A percentile compares a stretch with the other conserved stretches of the same genome.
These are phyloP conservation scores for Tilletia indica DNA, from an alignment of 1,284 basidiomycete genomes.

Conservation along the genomic window DNA sequence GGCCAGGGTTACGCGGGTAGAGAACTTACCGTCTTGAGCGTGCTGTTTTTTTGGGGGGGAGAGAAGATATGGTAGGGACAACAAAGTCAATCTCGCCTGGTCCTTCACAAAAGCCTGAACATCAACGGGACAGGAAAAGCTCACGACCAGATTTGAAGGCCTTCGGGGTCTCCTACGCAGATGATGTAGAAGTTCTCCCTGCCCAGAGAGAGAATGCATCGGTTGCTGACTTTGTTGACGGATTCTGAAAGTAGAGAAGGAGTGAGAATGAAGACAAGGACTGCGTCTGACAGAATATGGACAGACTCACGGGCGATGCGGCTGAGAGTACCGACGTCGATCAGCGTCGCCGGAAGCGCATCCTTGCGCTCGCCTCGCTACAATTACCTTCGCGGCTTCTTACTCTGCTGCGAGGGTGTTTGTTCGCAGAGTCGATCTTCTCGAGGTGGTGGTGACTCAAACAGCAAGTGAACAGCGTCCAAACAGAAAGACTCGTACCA, in stretches of 20 bases:
- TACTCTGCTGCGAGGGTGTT: no score
- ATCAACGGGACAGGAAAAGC: slow-evolving; percentile 20
- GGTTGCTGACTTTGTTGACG: slow-evolving; percentile 48
- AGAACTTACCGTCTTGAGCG: not conserved
- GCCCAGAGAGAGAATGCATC: slow-evolving; percentile 52
- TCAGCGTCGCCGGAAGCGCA: slow-evolving; percentile 52
- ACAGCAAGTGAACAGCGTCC: no score
- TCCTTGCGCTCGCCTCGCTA: slow-evolving; percentile 18
- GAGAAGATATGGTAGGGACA: slow-evolving; percentile 18
- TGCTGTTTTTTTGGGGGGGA: not conserved
- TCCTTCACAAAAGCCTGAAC: no score
- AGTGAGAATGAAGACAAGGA: not conserved
- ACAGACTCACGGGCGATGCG: slow-evolving; percentile 36
- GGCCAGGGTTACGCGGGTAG: not conserved
- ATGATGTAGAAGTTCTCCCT: slow-evolving; percentile 50
- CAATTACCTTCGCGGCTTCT: no score
- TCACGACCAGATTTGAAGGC: slow-evolving; percentile 55
- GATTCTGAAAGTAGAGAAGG: slow-evolving; percentile 28
- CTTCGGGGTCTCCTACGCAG: slow-evolving; percentile 44
- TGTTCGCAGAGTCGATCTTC: no score
- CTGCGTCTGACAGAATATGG: slow-evolving; percentile 15
- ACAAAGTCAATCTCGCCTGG: not conserved
- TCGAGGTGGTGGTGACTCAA: no score
- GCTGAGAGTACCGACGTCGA: slow-evolving; percentile 42
- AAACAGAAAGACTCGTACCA: no score